Conservation (phyloP, 1,139 yeast species). For the Pichia sp. region DNA sequence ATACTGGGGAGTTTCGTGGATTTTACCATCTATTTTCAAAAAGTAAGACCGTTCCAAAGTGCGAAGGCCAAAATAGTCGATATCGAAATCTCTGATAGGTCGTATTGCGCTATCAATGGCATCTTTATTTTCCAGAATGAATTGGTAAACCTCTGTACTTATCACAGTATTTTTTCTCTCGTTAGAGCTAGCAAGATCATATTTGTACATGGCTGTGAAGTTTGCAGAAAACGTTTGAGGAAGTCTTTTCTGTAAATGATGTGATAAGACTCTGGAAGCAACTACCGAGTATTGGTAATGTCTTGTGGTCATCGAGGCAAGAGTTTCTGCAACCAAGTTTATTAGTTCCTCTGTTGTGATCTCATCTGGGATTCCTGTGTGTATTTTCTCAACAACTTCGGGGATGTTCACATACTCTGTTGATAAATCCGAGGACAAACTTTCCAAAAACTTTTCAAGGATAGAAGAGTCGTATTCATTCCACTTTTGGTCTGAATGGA, state of each 20-base stretch:
- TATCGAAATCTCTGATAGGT: slow-evolving; percentile 38
- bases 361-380: slow-evolving; percentile 35
- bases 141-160: neutral
- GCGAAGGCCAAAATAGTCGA: slow-evolving; percentile 46
- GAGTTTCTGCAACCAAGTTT: slow-evolving; percentile 40
- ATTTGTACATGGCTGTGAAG: slow-evolving; percentile 27
- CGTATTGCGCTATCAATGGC: slow-evolving; percentile 38
- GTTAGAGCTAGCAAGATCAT: slow-evolving; percentile 6
- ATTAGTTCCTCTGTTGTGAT: slow-evolving; percentile 36
- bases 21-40: slow-evolving; percentile 47
- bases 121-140: slow-evolving; percentile 30
- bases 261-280: slow-evolving; percentile 45
- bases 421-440: slow-evolving; percentile 20
- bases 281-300: slow-evolving; percentile 47
- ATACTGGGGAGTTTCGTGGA: slow-evolving; percentile 59
- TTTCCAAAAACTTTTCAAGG: slow-evolving; percentile 16
- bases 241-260: slow-evolving; percentile 34
- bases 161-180: slow-evolving; percentile 20
- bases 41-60: slow-evolving; percentile 56
- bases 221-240: slow-evolving; percentile 37
- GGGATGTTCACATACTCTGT: slow-evolving; percentile 19
- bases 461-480: slow-evolving; percentile 14
- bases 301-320: slow-evolving; percentile 42
- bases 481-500: neutral
- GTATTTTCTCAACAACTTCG: slow-evolving; percentile 21